Conservation (phyloP, 139 green algal genomes). For the Deuterostichococcus epilithicus region DNA sequence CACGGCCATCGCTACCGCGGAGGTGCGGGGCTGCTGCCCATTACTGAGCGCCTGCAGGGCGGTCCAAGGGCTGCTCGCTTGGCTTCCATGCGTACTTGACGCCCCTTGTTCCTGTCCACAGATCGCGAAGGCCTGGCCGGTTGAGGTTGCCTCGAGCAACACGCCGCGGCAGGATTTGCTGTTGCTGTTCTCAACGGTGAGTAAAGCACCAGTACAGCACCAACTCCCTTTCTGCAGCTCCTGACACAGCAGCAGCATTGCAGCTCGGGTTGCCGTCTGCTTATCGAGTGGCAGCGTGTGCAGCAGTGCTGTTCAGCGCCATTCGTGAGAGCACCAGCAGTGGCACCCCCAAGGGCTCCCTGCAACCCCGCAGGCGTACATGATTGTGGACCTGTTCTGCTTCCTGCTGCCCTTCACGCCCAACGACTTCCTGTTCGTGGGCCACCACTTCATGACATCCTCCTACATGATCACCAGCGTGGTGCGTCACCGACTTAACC, state of each 20-base stretch:
- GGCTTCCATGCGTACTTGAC: not conserved
- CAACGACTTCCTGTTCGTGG: constrained; percentile 14
- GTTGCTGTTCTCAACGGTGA: not conserved
- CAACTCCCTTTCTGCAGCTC: not conserved
- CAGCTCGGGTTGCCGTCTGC: not conserved
- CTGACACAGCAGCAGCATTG: too few species aligned
- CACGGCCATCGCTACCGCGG: not conserved
- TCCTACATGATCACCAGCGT: constrained; percentile 10
- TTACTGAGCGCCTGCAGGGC: too few species aligned
- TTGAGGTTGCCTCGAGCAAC: not conserved
- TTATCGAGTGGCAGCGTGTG: not conserved
- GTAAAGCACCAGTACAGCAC: not conserved
- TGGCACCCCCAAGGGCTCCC: not conserved
- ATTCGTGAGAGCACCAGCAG: not conserved
- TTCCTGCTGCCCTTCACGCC: constrained; percentile 23
- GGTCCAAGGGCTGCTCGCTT: too few species aligned
- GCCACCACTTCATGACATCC: constrained; percentile 13
- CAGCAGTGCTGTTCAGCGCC: not conserved
- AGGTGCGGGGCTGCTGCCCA: too few species aligned
- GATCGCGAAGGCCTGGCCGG: too few species aligned
- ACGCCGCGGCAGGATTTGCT: not conserved
- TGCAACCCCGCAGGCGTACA: constrained; percentile 10
- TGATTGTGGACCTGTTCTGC: constrained; percentile 17
- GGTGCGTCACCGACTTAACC: too few species aligned
- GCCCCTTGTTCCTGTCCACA: not conserved